Base-by-base conservation (phyloP, 148 eudicot species). In the Silene latifolia region DNA sequence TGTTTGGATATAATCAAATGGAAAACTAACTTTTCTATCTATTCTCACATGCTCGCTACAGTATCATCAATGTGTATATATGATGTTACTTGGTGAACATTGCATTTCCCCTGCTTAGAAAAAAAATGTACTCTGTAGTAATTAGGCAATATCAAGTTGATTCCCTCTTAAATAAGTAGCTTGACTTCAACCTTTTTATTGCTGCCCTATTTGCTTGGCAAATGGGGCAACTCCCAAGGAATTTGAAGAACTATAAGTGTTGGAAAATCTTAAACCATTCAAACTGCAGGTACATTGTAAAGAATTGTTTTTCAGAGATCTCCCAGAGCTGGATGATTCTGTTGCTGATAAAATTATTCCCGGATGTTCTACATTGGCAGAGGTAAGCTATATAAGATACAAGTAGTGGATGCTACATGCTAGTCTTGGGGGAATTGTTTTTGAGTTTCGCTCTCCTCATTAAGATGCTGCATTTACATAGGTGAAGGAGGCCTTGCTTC, bases 301-400 rank as follows among this genome's bases (percentile, higher is more conserved):
- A 80, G 98, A 92, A 80, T 87, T 95, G 60, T 95, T 92, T 76
- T 89, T 86, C 80, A 84, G 99, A 89, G 99, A 92, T 64, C 77
- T 95, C 67, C 97, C 99, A 0, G 88, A 83, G 81, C 77, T 90
- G 76, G 82, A 88, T 77, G 98, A 92, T 77, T 87, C 94, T 67
- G 79, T 92, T 73, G 91, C 98, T 62, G 94, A 92, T 64, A 89
- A 88, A 86, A 87, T 95, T 79, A 76, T 87, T 67, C 86, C 92
- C 18, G 98, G 91, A 74, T 95, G 94, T 80, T 80, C 89, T 51
- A 89, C 92, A 66, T 78, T 95, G 77, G 89, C 84, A 61, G 89
- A 89, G 88, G 99, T 87, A 80, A 77, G 84, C 23, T 62, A 29
- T 78, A 76, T 71, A 61, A 69, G 67, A 74, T 76, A n/a, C 67